Percentiles rank a stretch among this genome's conserved stretches.
Conservation (phyloP, 2,329 filamentous ascomycete genomes). For the Aspergillus bombycis region DNA sequence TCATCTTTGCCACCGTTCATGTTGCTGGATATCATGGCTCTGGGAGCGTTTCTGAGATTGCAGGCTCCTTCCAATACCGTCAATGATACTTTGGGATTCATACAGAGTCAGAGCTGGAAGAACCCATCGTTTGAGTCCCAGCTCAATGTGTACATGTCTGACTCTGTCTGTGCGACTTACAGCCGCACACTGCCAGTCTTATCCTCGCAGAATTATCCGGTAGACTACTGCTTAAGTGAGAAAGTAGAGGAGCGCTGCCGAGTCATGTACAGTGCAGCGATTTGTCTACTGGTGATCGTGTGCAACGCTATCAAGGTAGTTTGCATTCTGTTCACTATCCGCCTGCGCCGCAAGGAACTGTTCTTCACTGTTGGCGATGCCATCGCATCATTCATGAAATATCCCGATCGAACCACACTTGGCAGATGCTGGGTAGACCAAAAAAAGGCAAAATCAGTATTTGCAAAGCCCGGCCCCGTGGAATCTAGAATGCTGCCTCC, state of each 20-base stretch:
- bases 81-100: background rate
- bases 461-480: background rate
- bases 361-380: constrained; percentile 39
- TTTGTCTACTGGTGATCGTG: constrained; percentile 26
- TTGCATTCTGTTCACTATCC: constrained; percentile 23
- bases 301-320: constrained; percentile 30
- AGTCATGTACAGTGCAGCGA: constrained; percentile 21
- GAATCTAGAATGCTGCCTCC: background rate
- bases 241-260: constrained; percentile 24
- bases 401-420: constrained; percentile 28
- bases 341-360: constrained; percentile 1
- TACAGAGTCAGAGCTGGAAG: background rate
- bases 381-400: constrained; percentile 35
- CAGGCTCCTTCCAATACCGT: background rate
- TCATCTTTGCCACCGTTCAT: background rate
- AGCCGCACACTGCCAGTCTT: background rate
- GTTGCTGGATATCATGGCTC: fast-evolving
- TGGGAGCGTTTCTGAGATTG: background rate
- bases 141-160: background rate
- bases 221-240: constrained; percentile 28
- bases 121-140: background rate
- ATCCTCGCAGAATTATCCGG: background rate
- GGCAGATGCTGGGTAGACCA: background rate
- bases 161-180: background rate
- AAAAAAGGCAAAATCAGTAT: background rate